These are phyloP conservation scores for Abrus pulchellus DNA, from an alignment of 306 rosid species.

Conservation along the genomic window DNA sequence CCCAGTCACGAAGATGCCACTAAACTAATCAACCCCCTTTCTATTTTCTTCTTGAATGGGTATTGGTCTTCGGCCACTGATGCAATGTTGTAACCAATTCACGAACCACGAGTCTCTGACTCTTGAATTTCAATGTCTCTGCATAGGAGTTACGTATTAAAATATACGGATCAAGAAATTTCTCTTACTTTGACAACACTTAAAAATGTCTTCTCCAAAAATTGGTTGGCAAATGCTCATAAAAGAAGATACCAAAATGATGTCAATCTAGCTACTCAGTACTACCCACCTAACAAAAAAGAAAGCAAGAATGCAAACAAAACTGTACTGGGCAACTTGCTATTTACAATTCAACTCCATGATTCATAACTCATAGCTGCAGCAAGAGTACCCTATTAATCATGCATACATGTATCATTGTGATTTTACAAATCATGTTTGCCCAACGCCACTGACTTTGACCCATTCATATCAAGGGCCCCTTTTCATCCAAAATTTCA, in stretches of 20 bases:
- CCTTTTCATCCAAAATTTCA: constrained; percentile 30
- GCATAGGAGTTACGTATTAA: not conserved
- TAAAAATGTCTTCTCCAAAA: not conserved
- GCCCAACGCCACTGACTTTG: not conserved
- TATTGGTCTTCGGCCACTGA: not conserved
- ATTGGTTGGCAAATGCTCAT: constrained; percentile 33
- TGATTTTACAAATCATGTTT: constrained; percentile 8
- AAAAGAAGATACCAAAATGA: constrained; percentile 32
- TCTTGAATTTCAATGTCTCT: not conserved
- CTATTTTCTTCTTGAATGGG: not conserved
- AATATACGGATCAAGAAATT: not conserved
- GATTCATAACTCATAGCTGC: not conserved
- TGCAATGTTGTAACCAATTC: not conserved
- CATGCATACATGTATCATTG: not conserved
- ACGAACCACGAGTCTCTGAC: not conserved
- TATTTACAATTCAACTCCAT: not conserved
- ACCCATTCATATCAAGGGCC: constrained; percentile 13
- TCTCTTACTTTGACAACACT: not conserved
- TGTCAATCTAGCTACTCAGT: not conserved
- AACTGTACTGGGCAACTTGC: not conserved
- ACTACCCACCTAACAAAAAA: not conserved
- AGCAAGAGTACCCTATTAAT: not conserved
- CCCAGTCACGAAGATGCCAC: too few relatives aligned
- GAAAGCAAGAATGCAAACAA: constrained; percentile 21
- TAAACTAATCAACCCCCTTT: too few relatives aligned